Evolutionary conservation across 2,329 filamentous ascomycete genomes (phyloP), one percentile per base, ranked within the genome.

Genomic region (Colletotrichum melonis): DNA sequence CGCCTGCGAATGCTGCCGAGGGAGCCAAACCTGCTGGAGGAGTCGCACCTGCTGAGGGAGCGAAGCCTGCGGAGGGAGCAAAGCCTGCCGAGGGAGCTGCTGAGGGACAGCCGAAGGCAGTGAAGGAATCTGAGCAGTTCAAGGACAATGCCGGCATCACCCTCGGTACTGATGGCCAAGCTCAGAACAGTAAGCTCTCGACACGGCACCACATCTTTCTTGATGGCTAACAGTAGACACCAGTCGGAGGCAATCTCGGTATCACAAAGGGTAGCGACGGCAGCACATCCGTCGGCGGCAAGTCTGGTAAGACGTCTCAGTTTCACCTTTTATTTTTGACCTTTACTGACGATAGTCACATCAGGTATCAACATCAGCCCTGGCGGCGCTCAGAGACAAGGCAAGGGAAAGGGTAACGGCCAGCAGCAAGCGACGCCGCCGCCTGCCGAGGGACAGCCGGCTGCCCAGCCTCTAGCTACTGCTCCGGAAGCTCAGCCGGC

Each of bases 191-290:
- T 73, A 60, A 55, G 66, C 9, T n/a, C 42, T 22, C 19, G 19
- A 46, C 4, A 46, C 19, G 2, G 19, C 42, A 46, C 16, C 3
- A 11, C 2, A n/a, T n/a, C 22, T 35, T 32, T 11, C 35, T 55
- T 12, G 19, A 11, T 3, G 11, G 46, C 30, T 66, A 9, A 69
- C 22, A 11, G 16, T 32, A 4, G 5, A 16, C 19, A 1, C 1
- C 24, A 73, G 70, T 73, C 12, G 70, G 70, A n/a, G 70, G 70
- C 9, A 64, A 73, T n/a, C 55, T 73, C 1, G 70, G 70, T 5
- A 73, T 73, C n/a, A 73, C 66, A 14, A 73, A 73, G 19, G 70
- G 70, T 5, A 73, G 70, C 7, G 70, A 73, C 26, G 70, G 70
- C 9, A 73, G 70, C 26, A 73, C 70, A 14, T 73, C 70, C 5